A percentile compares a stretch with the other conserved stretches of the same genome.
Evolutionary conservation across 345 rosid genomes (phyloP).

Genomic region (Conringia planisiliqua): DNA sequence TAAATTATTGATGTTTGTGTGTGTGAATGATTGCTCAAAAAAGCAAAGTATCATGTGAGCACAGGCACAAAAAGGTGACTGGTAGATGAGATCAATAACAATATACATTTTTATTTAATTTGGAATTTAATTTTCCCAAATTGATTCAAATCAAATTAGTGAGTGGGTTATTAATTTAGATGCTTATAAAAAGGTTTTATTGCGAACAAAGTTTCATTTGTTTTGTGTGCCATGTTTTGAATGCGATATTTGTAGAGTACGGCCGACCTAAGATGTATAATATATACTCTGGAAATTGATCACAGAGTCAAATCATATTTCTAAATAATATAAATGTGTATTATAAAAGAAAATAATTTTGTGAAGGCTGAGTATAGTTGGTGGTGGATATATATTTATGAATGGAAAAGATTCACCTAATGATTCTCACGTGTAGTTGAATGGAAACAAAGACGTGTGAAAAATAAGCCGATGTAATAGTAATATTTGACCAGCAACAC

Average conservation of each 20-base stretch:
- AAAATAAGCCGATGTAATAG: background rate
- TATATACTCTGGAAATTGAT: conserved; percentile 3
- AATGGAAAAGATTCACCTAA: conserved; percentile 9
- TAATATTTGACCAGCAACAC: background rate
- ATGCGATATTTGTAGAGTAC: conserved; percentile 1
- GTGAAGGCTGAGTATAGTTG: background rate
- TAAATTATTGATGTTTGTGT: conserved; percentile 26
- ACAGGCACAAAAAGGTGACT: conserved; percentile 8
- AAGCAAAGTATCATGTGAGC: conserved; percentile 18
- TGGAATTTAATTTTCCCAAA: background rate
- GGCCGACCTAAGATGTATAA: conserved; percentile 27
- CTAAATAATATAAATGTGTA: background rate
- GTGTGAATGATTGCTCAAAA: conserved; percentile 31
- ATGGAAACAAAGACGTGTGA: background rate
- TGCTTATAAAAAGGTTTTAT: background rate
- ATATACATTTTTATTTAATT: background rate
- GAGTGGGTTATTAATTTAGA: background rate
- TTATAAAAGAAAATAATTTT: background rate
- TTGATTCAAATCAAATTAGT: background rate
- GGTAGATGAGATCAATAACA: background rate
- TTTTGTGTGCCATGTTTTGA: conserved; percentile 3
- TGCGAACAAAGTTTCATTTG: background rate
- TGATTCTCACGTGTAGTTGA: conserved; percentile 18
- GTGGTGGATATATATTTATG: background rate
- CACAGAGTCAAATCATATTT: conserved; percentile 7